Conservation (phyloP, 2,329 filamentous ascomycete species). For the Aspergillus sp. region DNA sequence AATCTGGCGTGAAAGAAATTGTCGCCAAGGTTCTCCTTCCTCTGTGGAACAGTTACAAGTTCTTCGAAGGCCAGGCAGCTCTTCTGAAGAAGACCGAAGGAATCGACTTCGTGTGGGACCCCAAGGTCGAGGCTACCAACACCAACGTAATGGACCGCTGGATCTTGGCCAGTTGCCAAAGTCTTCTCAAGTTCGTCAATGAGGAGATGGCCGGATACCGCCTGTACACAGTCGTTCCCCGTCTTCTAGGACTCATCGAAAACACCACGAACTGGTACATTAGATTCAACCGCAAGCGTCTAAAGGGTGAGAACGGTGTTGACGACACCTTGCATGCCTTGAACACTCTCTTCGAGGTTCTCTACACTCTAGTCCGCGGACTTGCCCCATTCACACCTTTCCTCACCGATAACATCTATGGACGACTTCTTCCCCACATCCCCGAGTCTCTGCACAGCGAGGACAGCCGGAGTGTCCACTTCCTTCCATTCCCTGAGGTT, state of each 20-base stretch:
- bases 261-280: slow-evolving; percentile 99
- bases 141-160: slow-evolving; percentile 94
- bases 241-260: slow-evolving; percentile 79
- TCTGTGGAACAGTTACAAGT: slow-evolving; percentile 95
- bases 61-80: slow-evolving; percentile 85
- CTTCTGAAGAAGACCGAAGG: slow-evolving; percentile 82
- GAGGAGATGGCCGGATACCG: slow-evolving; percentile 82
- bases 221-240: slow-evolving; percentile 87
- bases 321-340: slow-evolving; percentile 87
- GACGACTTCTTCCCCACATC: slow-evolving; percentile 76
- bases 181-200: slow-evolving; percentile 86
- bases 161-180: slow-evolving; percentile 92
- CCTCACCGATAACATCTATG: slow-evolving; percentile 92
- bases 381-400: slow-evolving; percentile 96
- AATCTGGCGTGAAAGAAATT: slow-evolving; percentile 89
- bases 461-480: slow-evolving; percentile 86
- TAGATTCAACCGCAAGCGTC: slow-evolving; percentile 83
- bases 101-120: slow-evolving; percentile 76
- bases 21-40: slow-evolving; percentile 88
- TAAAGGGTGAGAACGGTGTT: slow-evolving; percentile 85
- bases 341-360: slow-evolving; percentile 90
- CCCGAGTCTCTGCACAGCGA: slow-evolving; percentile 67
- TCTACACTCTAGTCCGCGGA: slow-evolving; percentile 83
- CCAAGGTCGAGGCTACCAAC: slow-evolving; percentile 70
- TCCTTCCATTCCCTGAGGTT: slow-evolving; percentile 85